These are phyloP conservation scores for Candida odintsovae DNA, from an alignment of 805 yeast genomes.

Conservation along the genomic window DNA sequence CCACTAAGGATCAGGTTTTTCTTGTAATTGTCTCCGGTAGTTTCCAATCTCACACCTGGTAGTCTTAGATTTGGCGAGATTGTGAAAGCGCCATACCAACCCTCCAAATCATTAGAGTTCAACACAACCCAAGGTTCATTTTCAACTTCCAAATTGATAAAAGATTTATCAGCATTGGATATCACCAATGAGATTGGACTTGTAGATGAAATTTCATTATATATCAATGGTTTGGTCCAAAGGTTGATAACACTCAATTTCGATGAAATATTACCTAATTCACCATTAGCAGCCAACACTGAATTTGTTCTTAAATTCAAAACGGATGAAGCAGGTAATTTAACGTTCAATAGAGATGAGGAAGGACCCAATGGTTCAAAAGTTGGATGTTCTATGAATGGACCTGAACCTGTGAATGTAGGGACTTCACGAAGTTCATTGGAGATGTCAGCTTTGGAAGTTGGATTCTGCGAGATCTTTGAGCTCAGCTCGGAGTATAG, in stretches of 20 bases:
- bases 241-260: slow-evolving; percentile 7
- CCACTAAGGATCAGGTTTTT: slow-evolving; percentile 28
- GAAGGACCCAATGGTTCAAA: slow-evolving; percentile 25
- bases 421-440: slow-evolving; percentile 7
- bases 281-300: slow-evolving; percentile 18
- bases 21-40: slow-evolving; percentile 11
- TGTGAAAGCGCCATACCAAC: slow-evolving; percentile 17
- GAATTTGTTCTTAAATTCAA: slow-evolving; percentile 19
- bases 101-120: slow-evolving; percentile 10
- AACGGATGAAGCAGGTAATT: slow-evolving; percentile 20
- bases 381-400: slow-evolving; percentile 25
- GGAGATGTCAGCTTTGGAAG: background rate
- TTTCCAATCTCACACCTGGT: slow-evolving; percentile 3
- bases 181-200: slow-evolving; percentile 13
- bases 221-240: slow-evolving; percentile 11
- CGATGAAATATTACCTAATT: slow-evolving; percentile 2
- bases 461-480: background rate
- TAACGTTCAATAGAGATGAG: slow-evolving; percentile 22
- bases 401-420: slow-evolving; percentile 24
- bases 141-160: slow-evolving; percentile 12
- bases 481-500: background rate
- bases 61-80: background rate
- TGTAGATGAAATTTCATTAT: slow-evolving; percentile 14
- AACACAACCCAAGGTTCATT: slow-evolving; percentile 13
- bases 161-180: slow-evolving; percentile 5